phyloP scores from a whole-genome alignment of 768 basidiomycete species.

The Amanita rubescens region DNA sequence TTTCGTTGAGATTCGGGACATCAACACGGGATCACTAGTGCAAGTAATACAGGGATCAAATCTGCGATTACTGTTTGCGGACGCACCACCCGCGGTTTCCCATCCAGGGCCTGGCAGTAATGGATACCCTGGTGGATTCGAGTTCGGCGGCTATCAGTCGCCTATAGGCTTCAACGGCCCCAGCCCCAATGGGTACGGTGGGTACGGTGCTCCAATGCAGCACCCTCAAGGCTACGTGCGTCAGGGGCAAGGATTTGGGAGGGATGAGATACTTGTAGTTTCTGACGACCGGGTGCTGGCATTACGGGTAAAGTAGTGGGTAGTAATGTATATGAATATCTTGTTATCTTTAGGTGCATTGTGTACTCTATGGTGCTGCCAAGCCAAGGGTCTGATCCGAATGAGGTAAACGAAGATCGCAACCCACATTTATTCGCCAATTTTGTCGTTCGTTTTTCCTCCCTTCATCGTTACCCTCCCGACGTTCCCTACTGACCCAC shows the following conservation, averaged over 20 bases:
- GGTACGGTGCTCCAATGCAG: slow-evolving; percentile 21
- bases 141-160: slow-evolving; percentile 1
- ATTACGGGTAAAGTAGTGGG: slow-evolving; percentile 38
- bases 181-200: slow-evolving; percentile 22
- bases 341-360: slow-evolving; percentile 1
- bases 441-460: slow-evolving; percentile 3
- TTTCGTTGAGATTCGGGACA: slow-evolving; percentile 94
- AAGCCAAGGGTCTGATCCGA: not conserved
- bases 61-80: slow-evolving; percentile 85
- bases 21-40: slow-evolving; percentile 84
- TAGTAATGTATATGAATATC: not conserved
- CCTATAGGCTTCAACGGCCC: not conserved
- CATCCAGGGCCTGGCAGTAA: slow-evolving; percentile 30
- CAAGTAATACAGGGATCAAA: slow-evolving; percentile 96
- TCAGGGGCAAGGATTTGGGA: slow-evolving; percentile 43
- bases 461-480: not conserved
- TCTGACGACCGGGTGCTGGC: slow-evolving; percentile 83
- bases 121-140: slow-evolving; percentile 5
- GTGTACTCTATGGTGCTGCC: not conserved
- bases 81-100: slow-evolving; percentile 83
- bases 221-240: slow-evolving; percentile 26
- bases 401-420: not conserved
- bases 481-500: slow-evolving; percentile 13
- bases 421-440: not conserved
- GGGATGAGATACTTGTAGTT: slow-evolving; percentile 85